Evolutionary conservation across 129 eudicot genomes (phyloP).

Genomic region (Flaveria linearis): DNA sequence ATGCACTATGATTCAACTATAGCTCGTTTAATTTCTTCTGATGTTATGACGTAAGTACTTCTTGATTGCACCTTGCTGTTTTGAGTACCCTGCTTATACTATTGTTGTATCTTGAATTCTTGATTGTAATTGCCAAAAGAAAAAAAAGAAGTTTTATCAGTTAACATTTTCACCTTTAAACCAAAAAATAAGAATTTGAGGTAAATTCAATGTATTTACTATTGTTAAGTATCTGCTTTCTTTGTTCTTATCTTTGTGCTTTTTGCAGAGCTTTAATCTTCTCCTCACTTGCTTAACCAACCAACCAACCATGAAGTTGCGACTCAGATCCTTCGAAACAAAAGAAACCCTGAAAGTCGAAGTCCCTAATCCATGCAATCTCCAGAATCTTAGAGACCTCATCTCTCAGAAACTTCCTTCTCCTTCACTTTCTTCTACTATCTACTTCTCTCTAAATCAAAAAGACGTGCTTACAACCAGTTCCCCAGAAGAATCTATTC

Average conservation of each 20-base stretch:
- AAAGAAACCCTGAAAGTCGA: constrained; percentile 67
- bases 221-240: neutral
- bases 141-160: neutral
- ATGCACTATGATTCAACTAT: neutral
- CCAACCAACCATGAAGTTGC: constrained; percentile 52
- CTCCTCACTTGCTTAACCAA: neutral
- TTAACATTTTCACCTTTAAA: neutral
- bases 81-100: neutral
- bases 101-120: neutral
- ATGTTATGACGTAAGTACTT: neutral
- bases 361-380: constrained; percentile 51
- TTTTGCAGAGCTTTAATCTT: neutral
- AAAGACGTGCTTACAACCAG: constrained; percentile 50
- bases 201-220: neutral
- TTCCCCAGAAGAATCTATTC: constrained; percentile 53
- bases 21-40: neutral
- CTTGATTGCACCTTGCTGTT: neutral
- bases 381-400: constrained; percentile 50
- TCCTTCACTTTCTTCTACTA: constrained; percentile 22
- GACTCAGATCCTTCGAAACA: constrained; percentile 69
- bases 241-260: neutral
- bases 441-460: constrained; percentile 68
- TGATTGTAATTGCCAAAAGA: neutral
- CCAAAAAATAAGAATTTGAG: neutral
- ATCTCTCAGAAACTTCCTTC: constrained; percentile 45